Conservation (phyloP, 73 alveolate genomes). For the Durusdinium trenchii region DNA sequence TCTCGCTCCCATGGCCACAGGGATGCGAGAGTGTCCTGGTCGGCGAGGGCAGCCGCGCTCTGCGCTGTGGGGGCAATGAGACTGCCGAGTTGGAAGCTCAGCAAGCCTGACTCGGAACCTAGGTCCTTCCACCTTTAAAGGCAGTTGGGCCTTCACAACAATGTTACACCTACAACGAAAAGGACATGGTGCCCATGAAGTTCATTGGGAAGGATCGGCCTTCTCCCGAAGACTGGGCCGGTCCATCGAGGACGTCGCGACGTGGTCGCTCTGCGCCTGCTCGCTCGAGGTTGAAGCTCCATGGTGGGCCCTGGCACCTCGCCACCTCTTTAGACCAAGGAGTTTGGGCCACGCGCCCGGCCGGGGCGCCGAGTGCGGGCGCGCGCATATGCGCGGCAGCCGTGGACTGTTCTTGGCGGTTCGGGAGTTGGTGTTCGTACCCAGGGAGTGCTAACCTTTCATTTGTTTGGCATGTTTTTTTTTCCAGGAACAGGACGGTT, state of each 20-base stretch:
- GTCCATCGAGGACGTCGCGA: no score
- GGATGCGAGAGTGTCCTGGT: conserved; percentile 38
- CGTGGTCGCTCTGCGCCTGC: no score
- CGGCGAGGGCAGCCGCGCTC: not conserved
- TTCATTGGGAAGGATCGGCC: no score
- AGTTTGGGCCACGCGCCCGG: conserved; percentile 49
- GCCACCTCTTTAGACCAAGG: not conserved
- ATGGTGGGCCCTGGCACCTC: conserved; percentile 46
- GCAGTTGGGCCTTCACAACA: no score
- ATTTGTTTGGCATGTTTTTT: no score
- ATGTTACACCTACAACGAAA: no score
- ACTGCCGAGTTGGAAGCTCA: not conserved
- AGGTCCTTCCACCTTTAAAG: no score
- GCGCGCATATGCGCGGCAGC: not conserved
- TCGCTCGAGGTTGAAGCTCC: not conserved
- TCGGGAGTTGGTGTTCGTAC: no score
- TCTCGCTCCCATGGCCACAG: not conserved
- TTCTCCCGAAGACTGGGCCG: no score
- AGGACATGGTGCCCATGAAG: no score
- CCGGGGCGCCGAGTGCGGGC: not conserved
- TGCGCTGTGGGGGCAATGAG: not conserved
- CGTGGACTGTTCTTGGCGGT: not conserved
- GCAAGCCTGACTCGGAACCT: not conserved
- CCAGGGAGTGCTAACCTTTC: no score
- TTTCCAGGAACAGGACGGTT: no score